Evolutionary conservation across 352 stramenopile genomes (phyloP).

Genomic region (Aphanomyces stellatus): DNA sequence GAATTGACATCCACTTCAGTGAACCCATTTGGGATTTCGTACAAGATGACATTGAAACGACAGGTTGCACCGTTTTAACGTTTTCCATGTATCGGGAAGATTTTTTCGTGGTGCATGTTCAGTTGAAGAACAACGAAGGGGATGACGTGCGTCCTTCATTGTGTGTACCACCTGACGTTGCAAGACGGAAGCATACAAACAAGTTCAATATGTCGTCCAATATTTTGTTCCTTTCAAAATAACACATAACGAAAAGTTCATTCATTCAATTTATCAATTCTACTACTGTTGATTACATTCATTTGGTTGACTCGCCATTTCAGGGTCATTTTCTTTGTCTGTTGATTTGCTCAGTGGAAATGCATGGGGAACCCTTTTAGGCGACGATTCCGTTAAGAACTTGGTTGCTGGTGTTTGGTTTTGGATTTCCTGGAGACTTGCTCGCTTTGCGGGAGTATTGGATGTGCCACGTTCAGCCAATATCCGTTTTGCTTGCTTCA

Average conservation of each 20-base stretch:
- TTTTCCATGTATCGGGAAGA: slow-evolving; percentile 40
- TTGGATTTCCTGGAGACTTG: not conserved
- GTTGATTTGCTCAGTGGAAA: not conserved
- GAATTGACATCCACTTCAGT: slow-evolving; percentile 63
- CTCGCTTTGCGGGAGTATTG: not conserved
- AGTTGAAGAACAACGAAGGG: not conserved
- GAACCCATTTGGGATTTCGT: slow-evolving; percentile 55
- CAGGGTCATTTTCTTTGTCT: not conserved
- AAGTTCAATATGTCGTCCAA: not conserved
- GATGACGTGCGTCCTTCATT: not conserved
- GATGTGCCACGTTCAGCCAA: not conserved
- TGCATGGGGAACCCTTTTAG: not conserved
- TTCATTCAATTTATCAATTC: not conserved
- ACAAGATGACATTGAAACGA: slow-evolving; percentile 35
- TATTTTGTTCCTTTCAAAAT: not conserved
- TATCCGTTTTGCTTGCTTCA: slow-evolving; percentile 1
- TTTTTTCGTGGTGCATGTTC: slow-evolving; percentile 28
- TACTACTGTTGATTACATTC: slow-evolving; percentile 12
- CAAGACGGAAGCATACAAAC: not conserved
- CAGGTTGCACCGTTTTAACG: slow-evolving; percentile 26
- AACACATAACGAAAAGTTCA: not conserved
- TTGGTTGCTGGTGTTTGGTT: not conserved
- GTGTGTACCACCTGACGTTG: not conserved
- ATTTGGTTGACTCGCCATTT: not conserved
- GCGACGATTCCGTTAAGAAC: not conserved